Percentiles rank a stretch among this genome's conserved stretches.
Evolutionary conservation across 1,284 basidiomycete genomes (phyloP).

Genomic region (Malassezia sympodialis): DNA sequence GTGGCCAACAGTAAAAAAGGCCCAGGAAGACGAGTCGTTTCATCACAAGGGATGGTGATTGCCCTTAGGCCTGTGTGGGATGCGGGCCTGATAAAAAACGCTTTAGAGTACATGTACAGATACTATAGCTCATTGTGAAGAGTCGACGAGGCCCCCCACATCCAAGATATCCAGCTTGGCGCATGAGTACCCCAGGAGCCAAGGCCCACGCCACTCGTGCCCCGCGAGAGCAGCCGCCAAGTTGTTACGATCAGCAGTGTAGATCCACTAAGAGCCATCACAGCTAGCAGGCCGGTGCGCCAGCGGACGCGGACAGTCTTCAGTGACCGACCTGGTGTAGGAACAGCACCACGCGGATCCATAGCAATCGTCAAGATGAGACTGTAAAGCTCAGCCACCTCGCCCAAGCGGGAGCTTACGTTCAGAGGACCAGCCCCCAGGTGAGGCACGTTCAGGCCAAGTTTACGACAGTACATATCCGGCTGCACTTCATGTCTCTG

Average conservation of each 20-base stretch:
- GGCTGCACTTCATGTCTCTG: slow-evolving; percentile 89
- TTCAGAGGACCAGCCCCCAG: slow-evolving; percentile 39
- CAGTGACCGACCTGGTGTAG: slow-evolving; percentile 24
- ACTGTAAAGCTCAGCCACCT: slow-evolving; percentile 80
- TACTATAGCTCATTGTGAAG: not conserved
- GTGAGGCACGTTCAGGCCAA: slow-evolving; percentile 37
- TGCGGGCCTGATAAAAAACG: not conserved
- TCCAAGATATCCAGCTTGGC: not conserved
- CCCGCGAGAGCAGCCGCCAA: slow-evolving; percentile 1
- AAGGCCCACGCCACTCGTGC: not conserved
- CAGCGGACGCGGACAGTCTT: slow-evolving; percentile 17
- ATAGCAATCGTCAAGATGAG: slow-evolving; percentile 67
- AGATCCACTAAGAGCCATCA: slow-evolving; percentile 1
- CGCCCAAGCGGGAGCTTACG: slow-evolving; percentile 60
- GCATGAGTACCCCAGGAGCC: not conserved
- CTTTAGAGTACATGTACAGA: not conserved
- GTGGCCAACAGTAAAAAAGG: not conserved
- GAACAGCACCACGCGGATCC: slow-evolving; percentile 38
- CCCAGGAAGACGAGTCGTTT: slow-evolving; percentile 31
- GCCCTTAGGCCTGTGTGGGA: not conserved
- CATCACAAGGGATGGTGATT: slow-evolving; percentile 40
- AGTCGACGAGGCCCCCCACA: not conserved
- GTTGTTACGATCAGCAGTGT: not conserved
- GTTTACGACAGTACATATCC: slow-evolving; percentile 63
- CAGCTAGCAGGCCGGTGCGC: not conserved